These are phyloP conservation scores for Pinus tabuliformis DNA, from an alignment of 75 land plant genomes.

Conservation along the genomic window DNA sequence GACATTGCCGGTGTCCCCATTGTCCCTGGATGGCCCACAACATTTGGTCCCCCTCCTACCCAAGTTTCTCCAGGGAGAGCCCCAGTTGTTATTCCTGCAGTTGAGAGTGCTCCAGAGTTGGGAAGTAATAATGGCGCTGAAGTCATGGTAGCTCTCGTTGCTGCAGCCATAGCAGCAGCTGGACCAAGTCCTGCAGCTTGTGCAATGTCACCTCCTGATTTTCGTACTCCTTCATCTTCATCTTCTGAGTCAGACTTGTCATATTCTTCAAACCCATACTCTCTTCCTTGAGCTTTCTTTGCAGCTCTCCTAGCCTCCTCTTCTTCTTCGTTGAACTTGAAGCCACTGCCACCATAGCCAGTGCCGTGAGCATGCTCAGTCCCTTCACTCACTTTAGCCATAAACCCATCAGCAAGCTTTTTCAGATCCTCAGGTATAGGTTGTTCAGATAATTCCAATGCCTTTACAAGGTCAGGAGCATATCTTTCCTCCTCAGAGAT, in stretches of 20 bases:
- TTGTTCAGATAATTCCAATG: slow-evolving; percentile 93
- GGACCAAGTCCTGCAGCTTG: slow-evolving; percentile 64
- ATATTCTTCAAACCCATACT: slow-evolving; percentile 91
- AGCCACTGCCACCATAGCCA: slow-evolving; percentile 99
- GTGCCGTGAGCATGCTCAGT: slow-evolving; percentile 94
- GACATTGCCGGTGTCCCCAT: slow-evolving; percentile 20
- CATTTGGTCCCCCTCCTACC: slow-evolving; percentile 24
- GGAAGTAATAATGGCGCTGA: slow-evolving; percentile 25
- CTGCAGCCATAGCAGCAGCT: slow-evolving; percentile 72
- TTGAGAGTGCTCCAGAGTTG: slow-evolving; percentile 28
- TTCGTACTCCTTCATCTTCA: slow-evolving; percentile 84
- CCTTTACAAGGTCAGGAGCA: slow-evolving; percentile 97
- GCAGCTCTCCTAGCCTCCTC: slow-evolving; percentile 95
- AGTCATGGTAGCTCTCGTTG: slow-evolving; percentile 33
- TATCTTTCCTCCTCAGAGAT: slow-evolving; percentile 89
- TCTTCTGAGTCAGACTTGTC: slow-evolving; percentile 90
- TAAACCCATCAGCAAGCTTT: slow-evolving; percentile 89
- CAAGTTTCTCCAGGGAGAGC: slow-evolving; percentile 32
- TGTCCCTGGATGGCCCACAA: slow-evolving; percentile 19
- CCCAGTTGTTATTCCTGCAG: slow-evolving; percentile 25
- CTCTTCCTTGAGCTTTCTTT: slow-evolving; percentile 98
- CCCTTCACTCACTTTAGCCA: slow-evolving; percentile 94
- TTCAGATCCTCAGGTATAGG: slow-evolving; percentile 89
- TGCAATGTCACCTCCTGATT: slow-evolving; percentile 81
- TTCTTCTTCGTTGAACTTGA: slow-evolving; percentile 98